Conservation (phyloP, 164 flowering plant species). For the Berberis thunbergii region DNA sequence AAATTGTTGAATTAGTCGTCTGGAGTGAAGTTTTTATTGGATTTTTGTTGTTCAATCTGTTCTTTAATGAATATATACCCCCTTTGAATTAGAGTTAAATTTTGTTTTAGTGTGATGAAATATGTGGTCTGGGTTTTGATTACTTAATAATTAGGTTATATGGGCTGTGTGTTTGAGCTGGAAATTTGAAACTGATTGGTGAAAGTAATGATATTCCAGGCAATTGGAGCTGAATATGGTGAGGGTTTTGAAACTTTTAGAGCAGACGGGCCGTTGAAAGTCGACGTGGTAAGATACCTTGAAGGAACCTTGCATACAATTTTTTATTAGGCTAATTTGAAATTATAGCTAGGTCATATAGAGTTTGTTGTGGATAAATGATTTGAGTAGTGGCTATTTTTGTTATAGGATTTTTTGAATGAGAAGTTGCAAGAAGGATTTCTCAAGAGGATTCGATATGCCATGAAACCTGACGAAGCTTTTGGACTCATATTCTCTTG, state of each 20-base stretch:
- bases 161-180: neutral
- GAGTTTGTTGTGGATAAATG: neutral
- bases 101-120: neutral
- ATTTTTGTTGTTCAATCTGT: too few relatives aligned
- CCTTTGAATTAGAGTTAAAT: neutral
- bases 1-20: neutral
- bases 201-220: conserved; percentile 27
- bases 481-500: conserved; percentile 96
- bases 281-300: conserved; percentile 72
- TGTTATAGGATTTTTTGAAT: conserved; percentile 73
- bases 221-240: conserved; percentile 98
- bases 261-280: conserved; percentile 65
- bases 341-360: too few relatives aligned
- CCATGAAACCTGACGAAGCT: conserved; percentile 99
- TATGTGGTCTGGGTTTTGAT: neutral
- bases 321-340: too few relatives aligned
- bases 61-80: too few relatives aligned
- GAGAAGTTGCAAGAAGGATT: conserved; percentile 82
- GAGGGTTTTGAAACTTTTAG: conserved; percentile 97
- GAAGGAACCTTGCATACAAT: too few relatives aligned
- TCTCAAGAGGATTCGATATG: conserved; percentile 75
- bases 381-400: neutral
- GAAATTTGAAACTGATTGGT: neutral
- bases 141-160: too few relatives aligned
- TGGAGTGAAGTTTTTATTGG: too few relatives aligned